Evolutionary conservation across 176 grass and related monocot species (phyloP).

Genomic region (Triticum aestivum): IWGSC_CS_RefSeq_v2.1 NC_057798.1:769922807-769923306

Average conservation of each 20-base stretch:
- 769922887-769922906: background rate
- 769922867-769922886: background rate
- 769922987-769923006: background rate
- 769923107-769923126: background rate
- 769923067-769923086: background rate
- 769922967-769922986: background rate
- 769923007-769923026: background rate
- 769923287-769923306: constrained; percentile 62
- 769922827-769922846: background rate
- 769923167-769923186: background rate
- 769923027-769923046: background rate
- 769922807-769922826: background rate
- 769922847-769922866: background rate
- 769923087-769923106: background rate
- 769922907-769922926: background rate
- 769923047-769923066: background rate
- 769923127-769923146: background rate
- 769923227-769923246: background rate
- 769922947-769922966: background rate
- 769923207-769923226: background rate
- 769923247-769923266: constrained; percentile 3
- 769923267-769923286: constrained; percentile 18
- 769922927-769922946: background rate
- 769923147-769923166: background rate
- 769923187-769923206: background rate